These are phyloP conservation scores for Coemansia aciculifera DNA, from an alignment of 192 early-diverging fungal genomes.

Conservation along the genomic window DNA sequence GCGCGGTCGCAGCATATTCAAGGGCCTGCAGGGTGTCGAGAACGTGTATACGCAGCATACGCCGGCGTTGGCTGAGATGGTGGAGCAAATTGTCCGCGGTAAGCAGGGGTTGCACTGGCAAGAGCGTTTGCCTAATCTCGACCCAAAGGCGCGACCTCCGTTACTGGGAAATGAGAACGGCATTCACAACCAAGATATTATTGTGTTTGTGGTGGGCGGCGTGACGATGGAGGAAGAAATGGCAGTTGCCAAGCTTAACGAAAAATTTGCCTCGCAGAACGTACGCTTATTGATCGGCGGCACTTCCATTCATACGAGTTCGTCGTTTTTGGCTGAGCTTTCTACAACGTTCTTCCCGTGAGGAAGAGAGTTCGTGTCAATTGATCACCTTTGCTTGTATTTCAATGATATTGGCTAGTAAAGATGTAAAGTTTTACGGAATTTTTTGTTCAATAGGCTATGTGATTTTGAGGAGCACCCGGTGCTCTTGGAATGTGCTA, in stretches of 20 bases:
- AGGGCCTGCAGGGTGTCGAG: conserved; percentile 93
- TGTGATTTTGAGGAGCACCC: not conserved
- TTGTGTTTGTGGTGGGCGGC: conserved; percentile 97
- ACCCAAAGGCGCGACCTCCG: conserved; percentile 36
- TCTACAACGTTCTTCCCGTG: conserved; percentile 48
- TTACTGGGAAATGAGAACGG: conserved; percentile 34
- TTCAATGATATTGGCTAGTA: not conserved
- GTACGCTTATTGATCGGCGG: conserved; percentile 88
- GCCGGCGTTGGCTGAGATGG: conserved; percentile 77
- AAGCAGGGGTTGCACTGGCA: conserved; percentile 40
- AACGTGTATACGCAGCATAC: conserved; percentile 98
- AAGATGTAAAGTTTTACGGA: not conserved
- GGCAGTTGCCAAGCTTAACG: conserved; percentile 84
- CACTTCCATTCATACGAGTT: conserved; percentile 81
- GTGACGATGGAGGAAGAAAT: conserved; percentile 90
- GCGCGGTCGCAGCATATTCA: conserved; percentile 84
- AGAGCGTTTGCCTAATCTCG: conserved; percentile 58
- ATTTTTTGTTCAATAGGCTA: not conserved
- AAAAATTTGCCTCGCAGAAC: conserved; percentile 62
- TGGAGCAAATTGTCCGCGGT: conserved; percentile 81
- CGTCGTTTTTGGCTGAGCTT: conserved; percentile 47
- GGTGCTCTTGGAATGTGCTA: not conserved
- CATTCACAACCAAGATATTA: conserved; percentile 85
- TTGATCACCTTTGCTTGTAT: not conserved
- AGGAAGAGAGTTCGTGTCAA: not conserved